A percentile compares a stretch with the other conserved stretches of the same genome.
Evolutionary conservation across 2,329 filamentous ascomycete species (phyloP).

Genomic region (Pyrenophora seminiperda): DNA sequence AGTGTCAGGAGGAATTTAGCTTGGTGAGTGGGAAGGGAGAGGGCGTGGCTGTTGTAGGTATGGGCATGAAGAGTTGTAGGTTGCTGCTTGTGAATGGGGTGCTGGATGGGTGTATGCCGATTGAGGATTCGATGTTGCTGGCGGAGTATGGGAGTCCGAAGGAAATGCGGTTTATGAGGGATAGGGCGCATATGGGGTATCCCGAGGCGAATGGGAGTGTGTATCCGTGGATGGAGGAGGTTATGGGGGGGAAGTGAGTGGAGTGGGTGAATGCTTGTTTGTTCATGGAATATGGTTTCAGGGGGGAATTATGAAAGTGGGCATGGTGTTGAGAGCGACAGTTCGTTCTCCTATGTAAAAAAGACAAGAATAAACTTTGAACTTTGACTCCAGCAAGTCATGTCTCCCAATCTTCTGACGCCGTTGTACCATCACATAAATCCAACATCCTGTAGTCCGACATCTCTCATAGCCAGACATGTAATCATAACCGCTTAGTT

Average conservation of each 20-base stretch:
- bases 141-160: conserved; percentile 59
- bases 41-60: conserved; percentile 45
- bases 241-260: conserved; percentile 19
- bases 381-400: no score
- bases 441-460: no score
- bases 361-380: no score
- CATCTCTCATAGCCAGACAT: no score
- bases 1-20: conserved; percentile 57
- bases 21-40: conserved; percentile 59
- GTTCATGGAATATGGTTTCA: no score
- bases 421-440: no score
- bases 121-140: conserved; percentile 62
- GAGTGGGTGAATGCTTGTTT: no score
- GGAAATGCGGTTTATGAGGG: conserved; percentile 54
- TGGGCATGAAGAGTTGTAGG: conserved; percentile 52
- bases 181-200: conserved; percentile 55
- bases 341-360: no score
- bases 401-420: no score
- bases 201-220: conserved; percentile 40
- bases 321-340: no score
- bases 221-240: conserved; percentile 41
- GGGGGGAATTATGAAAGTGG: no score
- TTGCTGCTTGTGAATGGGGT: conserved; percentile 62
- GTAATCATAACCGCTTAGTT: background rate
- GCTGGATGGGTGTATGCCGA: conserved; percentile 64